Conservation (phyloP, 2,329 filamentous ascomycete species). For the Reticulascus tulasneorum region DNA sequence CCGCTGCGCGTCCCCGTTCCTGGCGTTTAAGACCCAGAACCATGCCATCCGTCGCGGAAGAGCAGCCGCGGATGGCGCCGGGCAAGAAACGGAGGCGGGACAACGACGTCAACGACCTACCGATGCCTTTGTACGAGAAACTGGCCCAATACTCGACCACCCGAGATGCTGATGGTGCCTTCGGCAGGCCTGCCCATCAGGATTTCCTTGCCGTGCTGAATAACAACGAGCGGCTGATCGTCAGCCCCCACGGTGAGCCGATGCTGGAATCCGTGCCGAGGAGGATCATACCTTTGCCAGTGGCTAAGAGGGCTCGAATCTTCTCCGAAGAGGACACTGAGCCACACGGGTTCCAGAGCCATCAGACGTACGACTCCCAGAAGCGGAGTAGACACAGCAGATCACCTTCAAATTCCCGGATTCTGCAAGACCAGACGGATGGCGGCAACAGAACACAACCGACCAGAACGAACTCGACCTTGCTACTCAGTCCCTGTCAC, state of each 20-base stretch:
- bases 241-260: no score
- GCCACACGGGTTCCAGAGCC: background rate
- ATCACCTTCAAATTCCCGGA: slow-evolving; percentile 2
- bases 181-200: slow-evolving; percentile 12
- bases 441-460: slow-evolving; percentile 6
- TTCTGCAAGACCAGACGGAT: slow-evolving; percentile 3
- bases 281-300: slow-evolving; percentile 9
- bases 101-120: slow-evolving; percentile 10
- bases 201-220: no score
- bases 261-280: slow-evolving; percentile 3
- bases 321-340: slow-evolving; percentile 4
- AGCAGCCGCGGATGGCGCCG: slow-evolving; percentile 11
- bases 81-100: slow-evolving; percentile 15
- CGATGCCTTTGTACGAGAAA: slow-evolving; percentile 14
- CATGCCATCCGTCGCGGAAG: slow-evolving; percentile 15
- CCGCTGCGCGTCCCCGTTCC: no score
- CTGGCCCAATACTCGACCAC: slow-evolving; percentile 12
- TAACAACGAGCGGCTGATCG: no score
- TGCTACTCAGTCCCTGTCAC: slow-evolving; percentile 54
- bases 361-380: background rate
- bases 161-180: slow-evolving; percentile 12
- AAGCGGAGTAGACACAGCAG: slow-evolving; percentile 5
- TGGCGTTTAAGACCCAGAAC: no score
- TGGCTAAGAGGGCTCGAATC: slow-evolving; percentile 10
- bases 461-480: slow-evolving; percentile 13